Base-by-base conservation (phyloP, 2,329 filamentous ascomycete genomes). In the Paecilomyces sp. region DNA sequence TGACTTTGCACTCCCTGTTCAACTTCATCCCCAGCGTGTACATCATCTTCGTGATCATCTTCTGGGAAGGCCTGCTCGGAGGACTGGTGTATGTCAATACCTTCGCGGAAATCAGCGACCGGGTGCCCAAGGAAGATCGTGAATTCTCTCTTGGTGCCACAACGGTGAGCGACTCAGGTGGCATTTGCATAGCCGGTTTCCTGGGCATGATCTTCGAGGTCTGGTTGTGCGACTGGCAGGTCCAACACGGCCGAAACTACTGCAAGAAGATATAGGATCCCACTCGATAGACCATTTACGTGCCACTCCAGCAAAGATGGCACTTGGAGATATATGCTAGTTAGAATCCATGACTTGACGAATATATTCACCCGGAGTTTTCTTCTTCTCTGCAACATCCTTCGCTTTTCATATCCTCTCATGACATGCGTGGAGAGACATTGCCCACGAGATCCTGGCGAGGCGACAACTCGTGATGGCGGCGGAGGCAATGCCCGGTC, bases 51-150 rank as follows among this genome's bases (percentile, higher is more conserved):
- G 61, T 84, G 24, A 79, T 97, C 61, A 82, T 97, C 22, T 94
- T 97, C 70, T 97, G 93, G 93, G 94, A 97, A 73, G 94, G 94
- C 0, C 74, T 97, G 12, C 79, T 99, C 0, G 94, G 94, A 0
- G 94, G 94, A 0, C 81, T 91, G 3, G 94, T 97, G 0, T 99
- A 99, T 68, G 92, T 97, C 61, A 96, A 93, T 68, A 96, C 92
- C 0, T 99, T 97, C 74, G 91, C 92, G 0, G 90, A 95, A 71
- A 97, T 99, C 62, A 88, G 91, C 72, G 91, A 97, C 68, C 86
- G 87, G 6, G 87, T 97, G 0, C 85, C 87, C 0, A 79, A 82
- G 3, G 84, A 86, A 33, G 92, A 97, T 57, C 83, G 93, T 5
- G 94, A 99, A 76, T 97, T 97, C 70, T 95, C 91, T 61, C 78